These are phyloP conservation scores for Magnusiomyces sp. DNA, from an alignment of 1,139 yeast genomes.

Conservation along the genomic window DNA sequence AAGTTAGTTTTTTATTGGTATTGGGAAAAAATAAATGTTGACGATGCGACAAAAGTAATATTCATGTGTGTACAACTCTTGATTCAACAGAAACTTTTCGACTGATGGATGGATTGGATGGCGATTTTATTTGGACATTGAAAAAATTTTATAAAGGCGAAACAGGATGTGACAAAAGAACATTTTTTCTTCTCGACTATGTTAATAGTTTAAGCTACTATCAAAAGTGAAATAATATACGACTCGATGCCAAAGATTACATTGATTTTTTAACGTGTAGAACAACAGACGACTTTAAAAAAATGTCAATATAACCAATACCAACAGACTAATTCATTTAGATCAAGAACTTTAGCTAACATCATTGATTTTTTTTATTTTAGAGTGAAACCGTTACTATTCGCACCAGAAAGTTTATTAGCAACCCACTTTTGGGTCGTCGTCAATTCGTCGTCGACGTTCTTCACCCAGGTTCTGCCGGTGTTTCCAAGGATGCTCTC, in stretches of 20 bases:
- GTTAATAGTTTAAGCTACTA: too few relatives aligned
- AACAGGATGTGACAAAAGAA: neutral
- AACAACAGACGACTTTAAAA: neutral
- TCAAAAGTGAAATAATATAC: neutral
- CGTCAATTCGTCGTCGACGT: slow-evolving; percentile 99
- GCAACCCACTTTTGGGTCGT: slow-evolving; percentile 99
- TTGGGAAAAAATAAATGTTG: neutral
- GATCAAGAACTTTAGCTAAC: neutral
- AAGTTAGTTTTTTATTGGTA: neutral
- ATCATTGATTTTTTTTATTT: neutral
- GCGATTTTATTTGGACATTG: neutral
- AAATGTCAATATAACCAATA: neutral
- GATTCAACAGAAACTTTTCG: neutral
- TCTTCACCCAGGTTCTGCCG: slow-evolving; percentile 99
- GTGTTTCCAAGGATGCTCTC: slow-evolving; percentile 98
- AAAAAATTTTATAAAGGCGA: neutral
- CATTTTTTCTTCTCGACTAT: too few relatives aligned
- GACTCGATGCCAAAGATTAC: neutral
- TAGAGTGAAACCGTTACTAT: slow-evolving; percentile 97
- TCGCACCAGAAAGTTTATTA: slow-evolving; percentile 99
- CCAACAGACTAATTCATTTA: neutral
- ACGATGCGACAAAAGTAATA: neutral
- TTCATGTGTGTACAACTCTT: neutral
- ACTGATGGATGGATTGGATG: neutral
- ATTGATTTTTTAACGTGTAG: neutral